Evolutionary conservation across 768 basidiomycete species (phyloP), one percentile per base, ranked within the genome.

Genomic region (Lactifluus subvellereus): DNA sequence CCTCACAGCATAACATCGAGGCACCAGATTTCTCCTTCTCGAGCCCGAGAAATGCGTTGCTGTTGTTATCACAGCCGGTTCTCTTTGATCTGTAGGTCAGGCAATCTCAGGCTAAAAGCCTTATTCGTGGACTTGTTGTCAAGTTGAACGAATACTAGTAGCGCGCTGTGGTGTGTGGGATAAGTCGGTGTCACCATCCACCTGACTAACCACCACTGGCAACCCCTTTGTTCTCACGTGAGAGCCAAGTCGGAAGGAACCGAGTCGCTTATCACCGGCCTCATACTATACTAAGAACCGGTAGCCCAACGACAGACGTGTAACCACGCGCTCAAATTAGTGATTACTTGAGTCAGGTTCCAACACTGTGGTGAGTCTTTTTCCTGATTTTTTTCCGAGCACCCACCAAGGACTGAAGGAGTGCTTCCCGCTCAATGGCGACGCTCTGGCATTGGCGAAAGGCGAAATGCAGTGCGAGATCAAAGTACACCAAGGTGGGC

Each of bases 391-490:
- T 9, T 13, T 42, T 16, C 27, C 30, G 18, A 48, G n/a, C 27
- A 48, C 37, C 51, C n/a, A 33, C 37, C 2, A 48, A 18, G 16
- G 43, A 30, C 57, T n/a, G 32, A 22, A 37, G 40, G 49, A 47
- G 22, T 47, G 7, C 9, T 35, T 27, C 10, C 18, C 37, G 32
- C 1, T 20, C 30, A 4, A 53, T 63, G 45, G 48, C 47, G 33
- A 33, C 57, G 10, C 30, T 53, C 38, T 43, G 37, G 57, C 52
- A 20, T 13, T n/a, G 62, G 57, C 45, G 32, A 42, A 59, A 27
- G 20, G 16, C 38, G 11, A 54, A 33, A 27, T 3, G 11, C 5
- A 16, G 33, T 14, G 30, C 14, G 20, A 49, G 20, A 42, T 9
- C 9, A 4, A 53, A 42, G n/a, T n/a, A 20, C 20, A n/a, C 45